A percentile compares a stretch with the other conserved stretches of the same genome.
Conservation (phyloP, 768 basidiomycete species). For the Tephrocybe sp. region DNA sequence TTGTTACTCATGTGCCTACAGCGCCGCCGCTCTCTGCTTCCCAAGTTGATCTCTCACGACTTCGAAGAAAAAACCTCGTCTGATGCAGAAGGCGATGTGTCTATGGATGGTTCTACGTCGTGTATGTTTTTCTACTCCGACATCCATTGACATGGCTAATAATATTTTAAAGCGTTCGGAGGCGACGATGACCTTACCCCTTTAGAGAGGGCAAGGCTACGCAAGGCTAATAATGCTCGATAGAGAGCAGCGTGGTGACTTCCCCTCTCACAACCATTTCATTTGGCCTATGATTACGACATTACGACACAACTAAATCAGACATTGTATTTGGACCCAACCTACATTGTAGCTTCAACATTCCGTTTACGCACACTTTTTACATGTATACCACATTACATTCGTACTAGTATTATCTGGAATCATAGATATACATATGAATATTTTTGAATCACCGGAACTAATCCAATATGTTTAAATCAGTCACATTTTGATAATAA, state of each 20-base stretch:
- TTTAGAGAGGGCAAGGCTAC: slow-evolving; percentile 62
- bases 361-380: neutral
- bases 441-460: no score
- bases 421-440: neutral
- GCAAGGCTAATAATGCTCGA: slow-evolving; percentile 28
- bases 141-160: slow-evolving; percentile 2
- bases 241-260: neutral
- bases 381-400: slow-evolving; percentile 1
- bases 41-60: slow-evolving; percentile 48
- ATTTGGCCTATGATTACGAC: neutral
- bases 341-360: neutral
- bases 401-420: neutral
- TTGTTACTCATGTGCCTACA: slow-evolving; percentile 21
- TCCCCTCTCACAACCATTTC: no score
- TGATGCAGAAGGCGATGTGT: slow-evolving; percentile 34
- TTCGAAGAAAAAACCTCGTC: slow-evolving; percentile 21
- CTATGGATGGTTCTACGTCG: slow-evolving; percentile 42
- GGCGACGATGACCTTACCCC: slow-evolving; percentile 61
- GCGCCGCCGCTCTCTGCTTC: slow-evolving; percentile 75
- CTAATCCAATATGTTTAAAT: no score
- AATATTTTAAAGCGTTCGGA: slow-evolving; percentile 32
- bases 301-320: slow-evolving; percentile 2
- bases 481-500: no score
- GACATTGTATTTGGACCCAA: no score
- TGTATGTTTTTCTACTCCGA: slow-evolving; percentile 28